Conservation (phyloP, 1,284 basidiomycete genomes). For the Apiotrichum mycotoxinovorans region DNA sequence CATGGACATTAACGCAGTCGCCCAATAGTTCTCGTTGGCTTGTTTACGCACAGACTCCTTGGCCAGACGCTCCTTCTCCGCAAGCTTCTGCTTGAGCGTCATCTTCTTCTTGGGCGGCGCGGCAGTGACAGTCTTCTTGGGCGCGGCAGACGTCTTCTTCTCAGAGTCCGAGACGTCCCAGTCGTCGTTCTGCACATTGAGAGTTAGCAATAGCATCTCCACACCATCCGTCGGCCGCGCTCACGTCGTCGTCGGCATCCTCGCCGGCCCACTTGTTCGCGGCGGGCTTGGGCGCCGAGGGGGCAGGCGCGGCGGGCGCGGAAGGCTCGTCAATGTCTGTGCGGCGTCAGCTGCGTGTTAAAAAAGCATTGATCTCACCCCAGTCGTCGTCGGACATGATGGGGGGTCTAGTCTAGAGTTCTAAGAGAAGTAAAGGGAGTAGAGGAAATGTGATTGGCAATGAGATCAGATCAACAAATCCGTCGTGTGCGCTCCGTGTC, state of each 20-base stretch:
- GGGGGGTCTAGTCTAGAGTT: neutral
- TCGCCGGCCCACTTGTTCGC: slow-evolving; percentile 72
- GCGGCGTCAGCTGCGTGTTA: neutral
- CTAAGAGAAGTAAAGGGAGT: neutral
- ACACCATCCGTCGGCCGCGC: slow-evolving; percentile 22
- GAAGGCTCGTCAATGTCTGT: slow-evolving; percentile 55
- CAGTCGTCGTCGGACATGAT: slow-evolving; percentile 44
- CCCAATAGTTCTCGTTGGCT: too few relatives aligned
- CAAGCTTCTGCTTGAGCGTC: slow-evolving; percentile 79
- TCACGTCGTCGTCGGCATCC: slow-evolving; percentile 71
- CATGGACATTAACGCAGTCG: too few relatives aligned
- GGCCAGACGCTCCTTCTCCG: slow-evolving; percentile 63
- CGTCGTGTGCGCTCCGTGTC: too few relatives aligned
- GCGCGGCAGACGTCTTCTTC: slow-evolving; percentile 55
- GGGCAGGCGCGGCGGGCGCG: slow-evolving; percentile 50
- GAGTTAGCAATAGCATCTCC: too few relatives aligned
- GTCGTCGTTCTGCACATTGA: slow-evolving; percentile 64
- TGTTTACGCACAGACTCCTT: slow-evolving; percentile 54
- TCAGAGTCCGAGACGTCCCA: slow-evolving; percentile 87
- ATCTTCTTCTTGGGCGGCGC: slow-evolving; percentile 83
- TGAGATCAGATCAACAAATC: too few relatives aligned
- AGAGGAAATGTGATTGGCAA: neutral
- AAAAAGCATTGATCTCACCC: slow-evolving; percentile 27
- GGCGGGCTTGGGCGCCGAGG: slow-evolving; percentile 51
- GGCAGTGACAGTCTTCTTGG: slow-evolving; percentile 59